Base-by-base conservation (phyloP, 345 rosid genomes). In the Bruguiera sexangula region DNA sequence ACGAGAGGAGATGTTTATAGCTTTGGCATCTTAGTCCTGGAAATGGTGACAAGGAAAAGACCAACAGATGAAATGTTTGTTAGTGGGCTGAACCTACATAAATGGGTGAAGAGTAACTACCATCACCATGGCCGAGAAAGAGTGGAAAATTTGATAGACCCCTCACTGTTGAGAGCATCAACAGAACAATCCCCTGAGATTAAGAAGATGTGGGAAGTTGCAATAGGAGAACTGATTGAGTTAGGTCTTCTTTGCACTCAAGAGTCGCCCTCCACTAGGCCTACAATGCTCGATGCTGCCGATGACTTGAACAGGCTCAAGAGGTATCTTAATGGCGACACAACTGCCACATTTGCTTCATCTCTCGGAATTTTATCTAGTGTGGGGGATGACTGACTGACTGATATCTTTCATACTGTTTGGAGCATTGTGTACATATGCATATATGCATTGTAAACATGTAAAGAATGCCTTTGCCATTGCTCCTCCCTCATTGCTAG, bases 261-360 rank as follows among this genome's bases (percentile, higher is more conserved):
- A 67, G 85, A 82, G n/a, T 70, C 79, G 6, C 91, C 87, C 20
- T 80, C 85, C 24, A 70, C 71, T 2, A 78, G 87, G 69, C 91
- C 91, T 9, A 84, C 83, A 18, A 86, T 86, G 91, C 84, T 84
- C 1, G 87, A 84, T 68, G 85, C 79, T 3, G 91, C 91, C 0
- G 85, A 83, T 71, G 87, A 86, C 75, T 69, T 86, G 73, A 76
- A 78, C 57, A 69, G 84, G 34, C 82, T 84, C 62, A 86, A 84
- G 77, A 81, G 88, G 57, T 86, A 81, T 70, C 87, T 86, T 4
- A 62, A 46, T 19, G 88, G 83, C 24, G 84, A 84, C 63, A 66
- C 83, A 6, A 82, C 86, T 29, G 69, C 64, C 18, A 86, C 88
- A 48, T 82, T 82, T 61, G 82, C 83, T 18, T 84, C 86, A 34